Evolutionary conservation across 306 rosid genomes (phyloP).

Genomic region (Quercus glauca): DNA sequence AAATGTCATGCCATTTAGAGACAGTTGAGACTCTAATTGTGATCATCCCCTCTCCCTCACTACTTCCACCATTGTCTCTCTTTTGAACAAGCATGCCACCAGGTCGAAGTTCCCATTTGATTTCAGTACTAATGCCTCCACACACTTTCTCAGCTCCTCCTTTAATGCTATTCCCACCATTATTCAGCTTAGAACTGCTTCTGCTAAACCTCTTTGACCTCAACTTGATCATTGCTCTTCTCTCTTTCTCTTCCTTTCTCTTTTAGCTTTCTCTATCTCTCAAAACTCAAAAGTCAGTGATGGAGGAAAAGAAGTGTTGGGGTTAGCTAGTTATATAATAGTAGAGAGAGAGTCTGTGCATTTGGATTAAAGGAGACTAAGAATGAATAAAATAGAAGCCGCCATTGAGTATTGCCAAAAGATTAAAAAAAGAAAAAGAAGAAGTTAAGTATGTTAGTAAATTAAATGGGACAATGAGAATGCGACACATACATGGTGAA

Average conservation of each 20-base stretch:
- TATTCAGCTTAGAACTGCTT: constrained; percentile 55
- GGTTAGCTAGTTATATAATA: constrained; percentile 42
- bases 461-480: constrained; percentile 22
- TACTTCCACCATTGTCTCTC: constrained; percentile 50
- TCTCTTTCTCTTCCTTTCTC: background rate
- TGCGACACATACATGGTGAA: constrained; percentile 27
- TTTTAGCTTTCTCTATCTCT: background rate
- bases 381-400: constrained; percentile 35
- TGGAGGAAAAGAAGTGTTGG: constrained; percentile 13
- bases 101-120: constrained; percentile 94
- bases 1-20: constrained; percentile 71
- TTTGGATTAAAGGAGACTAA: constrained; percentile 15
- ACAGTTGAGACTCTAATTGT: constrained; percentile 80
- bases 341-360: background rate
- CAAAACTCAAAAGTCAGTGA: constrained; percentile 2
- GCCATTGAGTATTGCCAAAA: constrained; percentile 32
- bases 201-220: constrained; percentile 74
- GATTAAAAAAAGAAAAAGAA: background rate
- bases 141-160: constrained; percentile 24
- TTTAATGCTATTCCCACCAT: constrained; percentile 27
- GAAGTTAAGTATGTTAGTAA: background rate
- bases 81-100: constrained; percentile 98
- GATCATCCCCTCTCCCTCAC: constrained; percentile 51
- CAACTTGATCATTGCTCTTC: constrained; percentile 60
- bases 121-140: constrained; percentile 30